phyloP scores from a whole-genome alignment of 2,329 filamentous ascomycete genomes.

The Penicillium fuscoglaucum region DNA sequence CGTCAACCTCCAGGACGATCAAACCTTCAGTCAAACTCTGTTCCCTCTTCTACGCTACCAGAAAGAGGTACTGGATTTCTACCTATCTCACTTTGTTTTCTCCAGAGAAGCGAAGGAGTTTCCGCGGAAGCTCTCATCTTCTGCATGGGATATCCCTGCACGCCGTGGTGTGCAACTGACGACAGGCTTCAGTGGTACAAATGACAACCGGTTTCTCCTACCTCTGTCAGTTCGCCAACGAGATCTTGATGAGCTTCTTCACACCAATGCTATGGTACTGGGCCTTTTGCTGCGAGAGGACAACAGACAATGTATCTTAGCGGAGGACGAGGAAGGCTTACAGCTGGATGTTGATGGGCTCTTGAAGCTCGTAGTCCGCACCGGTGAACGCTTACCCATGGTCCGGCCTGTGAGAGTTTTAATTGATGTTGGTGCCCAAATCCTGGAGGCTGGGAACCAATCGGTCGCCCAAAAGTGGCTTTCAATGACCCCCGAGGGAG shows the following conservation, averaged over 20 bases:
- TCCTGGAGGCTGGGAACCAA: neutral
- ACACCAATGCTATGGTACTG: neutral
- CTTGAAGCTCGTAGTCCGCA: neutral
- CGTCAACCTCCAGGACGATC: neutral
- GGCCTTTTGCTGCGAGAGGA: neutral
- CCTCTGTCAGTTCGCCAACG: neutral
- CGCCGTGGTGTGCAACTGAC: neutral
- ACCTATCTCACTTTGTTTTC: neutral
- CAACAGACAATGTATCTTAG: neutral
- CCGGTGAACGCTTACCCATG: neutral
- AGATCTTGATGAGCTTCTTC: neutral
- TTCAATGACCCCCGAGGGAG: neutral
- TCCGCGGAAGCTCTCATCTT: neutral
- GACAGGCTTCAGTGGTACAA: neutral
- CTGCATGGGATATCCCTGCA: neutral
- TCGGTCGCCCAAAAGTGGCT: neutral
- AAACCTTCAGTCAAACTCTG: neutral
- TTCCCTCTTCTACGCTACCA: neutral
- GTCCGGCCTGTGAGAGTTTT: neutral
- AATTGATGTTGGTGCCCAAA: neutral
- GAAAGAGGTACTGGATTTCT: neutral
- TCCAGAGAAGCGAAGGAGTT: neutral
- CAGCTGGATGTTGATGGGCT: neutral
- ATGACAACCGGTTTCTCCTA: neutral
- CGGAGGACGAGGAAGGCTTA: neutral